Evolutionary conservation across 2,329 filamentous ascomycete species (phyloP), one percentile per base, ranked within the genome.

Genomic region (Aspergillus puulaauensis): DNA sequence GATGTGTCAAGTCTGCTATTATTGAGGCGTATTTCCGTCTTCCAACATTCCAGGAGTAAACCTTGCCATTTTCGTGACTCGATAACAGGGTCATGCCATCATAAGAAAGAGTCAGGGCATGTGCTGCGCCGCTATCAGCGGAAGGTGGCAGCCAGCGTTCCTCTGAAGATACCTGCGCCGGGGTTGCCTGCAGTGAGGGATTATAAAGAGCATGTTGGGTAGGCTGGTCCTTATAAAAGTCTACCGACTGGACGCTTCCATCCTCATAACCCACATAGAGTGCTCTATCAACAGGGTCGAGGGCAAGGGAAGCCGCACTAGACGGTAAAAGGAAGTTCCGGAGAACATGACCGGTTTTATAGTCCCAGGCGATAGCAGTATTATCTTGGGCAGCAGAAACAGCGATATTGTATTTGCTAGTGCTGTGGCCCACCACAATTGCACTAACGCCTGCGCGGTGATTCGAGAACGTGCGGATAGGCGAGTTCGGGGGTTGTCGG

Each of bases 351-450:
- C 91, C 91, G 0, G 86, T 90, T 61, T 87, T 86, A 71, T 96
- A 96, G 75, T 98, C 93, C 95, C 95, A 99, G 59, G 96, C 82
- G 67, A 96, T 88, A 66, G 91, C 91, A 7, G 91, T 95, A 75
- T 90, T 93, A 77, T 98, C 95, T 66, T 85, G 87, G 63, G 91
- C 91, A 6, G 88, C 86, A 3, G 93, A 96, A 19, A 97, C 83
- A 58, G 90, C 93, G 60, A 98, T 86, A 72, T 90, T 93, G 58
- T 89, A 89, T 66, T 87, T 85, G 70, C 86, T 88, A 59, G 82
- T 79, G 69, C 89, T 88, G 68, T 90, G 86, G 17, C 90, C 88
- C 54, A 83, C 73, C 9, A 74, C 75, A n/a, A 87, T 70, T 3
- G 80, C 77, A 6, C 72, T 75, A 52, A 80, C 75, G 15, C 70